A percentile compares a stretch with the other conserved stretches of the same genome.
phyloP scores from a whole-genome alignment of 1,284 basidiomycete genomes.

The Sutorius eximius region DNA sequence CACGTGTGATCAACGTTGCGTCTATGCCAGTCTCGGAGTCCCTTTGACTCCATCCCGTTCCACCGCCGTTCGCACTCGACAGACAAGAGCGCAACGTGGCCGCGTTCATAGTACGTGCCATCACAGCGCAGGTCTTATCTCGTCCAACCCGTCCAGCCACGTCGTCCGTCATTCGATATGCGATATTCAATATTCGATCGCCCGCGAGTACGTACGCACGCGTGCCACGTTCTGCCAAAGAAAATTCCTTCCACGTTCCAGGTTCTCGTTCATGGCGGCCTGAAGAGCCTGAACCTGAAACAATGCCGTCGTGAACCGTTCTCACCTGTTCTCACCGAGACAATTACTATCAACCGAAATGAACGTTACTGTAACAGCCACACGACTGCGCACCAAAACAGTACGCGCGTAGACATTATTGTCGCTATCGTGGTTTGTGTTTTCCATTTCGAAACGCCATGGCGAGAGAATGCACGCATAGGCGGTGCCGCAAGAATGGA shows the following conservation, averaged over 20 bases:
- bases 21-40: not conserved
- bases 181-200: too few species aligned
- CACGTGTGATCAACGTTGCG: slow-evolving; percentile 30
- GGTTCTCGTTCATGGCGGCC: not conserved
- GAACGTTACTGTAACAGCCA: not conserved
- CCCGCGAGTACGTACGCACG: not conserved
- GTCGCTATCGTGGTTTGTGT: not conserved
- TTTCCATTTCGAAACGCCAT: not conserved
- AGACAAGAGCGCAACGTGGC: slow-evolving; percentile 3
- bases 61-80: not conserved
- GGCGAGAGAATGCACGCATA: not conserved
- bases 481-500: slow-evolving; percentile 6
- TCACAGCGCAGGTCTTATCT: not conserved
- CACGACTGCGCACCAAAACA: not conserved
- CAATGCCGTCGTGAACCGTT: too few species aligned
- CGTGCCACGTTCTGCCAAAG: not conserved
- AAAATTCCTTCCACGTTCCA: too few species aligned
- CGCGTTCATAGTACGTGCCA: not conserved
- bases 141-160: not conserved
- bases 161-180: not conserved
- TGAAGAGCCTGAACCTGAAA: not conserved
- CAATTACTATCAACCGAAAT: not conserved
- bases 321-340: not conserved
- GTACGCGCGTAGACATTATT: not conserved
- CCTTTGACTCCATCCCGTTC: not conserved